phyloP scores from a whole-genome alignment of 768 basidiomycete genomes.

The Macrolepiota albuminosa region DNA sequence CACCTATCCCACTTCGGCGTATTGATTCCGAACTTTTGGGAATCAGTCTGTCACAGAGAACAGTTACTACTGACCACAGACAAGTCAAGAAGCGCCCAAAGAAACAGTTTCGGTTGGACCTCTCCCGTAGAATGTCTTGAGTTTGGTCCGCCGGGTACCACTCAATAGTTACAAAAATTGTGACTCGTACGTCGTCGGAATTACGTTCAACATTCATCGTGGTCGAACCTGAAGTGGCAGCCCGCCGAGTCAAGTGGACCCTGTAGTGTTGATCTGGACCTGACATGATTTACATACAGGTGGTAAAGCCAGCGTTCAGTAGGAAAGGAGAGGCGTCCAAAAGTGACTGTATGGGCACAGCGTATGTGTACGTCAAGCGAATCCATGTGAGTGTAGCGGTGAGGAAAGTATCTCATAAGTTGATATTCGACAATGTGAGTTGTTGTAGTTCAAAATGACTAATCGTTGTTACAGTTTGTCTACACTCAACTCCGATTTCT shows the following conservation, averaged over 20 bases:
- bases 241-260: conserved; percentile 10
- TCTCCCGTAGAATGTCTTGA: conserved; percentile 1
- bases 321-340: not conserved
- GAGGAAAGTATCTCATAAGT: not conserved
- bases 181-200: conserved; percentile 11
- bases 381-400: not conserved
- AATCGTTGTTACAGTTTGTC: not conserved
- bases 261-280: conserved; percentile 11
- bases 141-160: conserved; percentile 2
- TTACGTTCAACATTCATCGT: conserved; percentile 17
- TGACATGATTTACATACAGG: conserved; percentile 3
- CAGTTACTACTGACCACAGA: conserved; percentile 10
- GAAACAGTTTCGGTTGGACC: conserved; percentile 6
- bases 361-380: not conserved
- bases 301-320: not conserved
- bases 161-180: not conserved
- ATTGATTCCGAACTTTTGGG: conserved; percentile 12
- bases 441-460: not conserved
- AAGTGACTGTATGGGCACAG: not conserved
- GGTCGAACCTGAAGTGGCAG: conserved; percentile 18
- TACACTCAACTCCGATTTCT: not conserved
- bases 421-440: not conserved
- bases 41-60: conserved; percentile 13
- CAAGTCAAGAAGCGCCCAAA: conserved; percentile 5
- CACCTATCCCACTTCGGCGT: conserved; percentile 13